Conservation (phyloP, 208 protist species). For the Novymonas esmeraldas region DNA sequence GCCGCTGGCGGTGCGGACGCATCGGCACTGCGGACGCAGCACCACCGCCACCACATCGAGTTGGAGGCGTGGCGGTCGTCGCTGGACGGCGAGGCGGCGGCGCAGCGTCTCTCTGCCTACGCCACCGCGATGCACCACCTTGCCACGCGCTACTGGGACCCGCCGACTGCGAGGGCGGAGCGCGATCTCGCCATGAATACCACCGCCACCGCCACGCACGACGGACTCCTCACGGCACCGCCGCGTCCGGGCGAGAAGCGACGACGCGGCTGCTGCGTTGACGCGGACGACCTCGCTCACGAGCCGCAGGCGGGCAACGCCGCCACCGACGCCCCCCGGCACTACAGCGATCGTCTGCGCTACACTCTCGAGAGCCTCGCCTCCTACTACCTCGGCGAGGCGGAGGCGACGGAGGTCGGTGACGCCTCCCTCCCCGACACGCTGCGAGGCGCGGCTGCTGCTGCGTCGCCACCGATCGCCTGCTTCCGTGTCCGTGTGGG, state of each 20-base stretch:
- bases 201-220: too few species aligned
- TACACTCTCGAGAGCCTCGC: conserved; percentile 34
- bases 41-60: conserved; percentile 20
- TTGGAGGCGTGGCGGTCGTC: conserved; percentile 31
- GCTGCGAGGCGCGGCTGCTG: neutral
- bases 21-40: neutral
- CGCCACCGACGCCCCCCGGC: conserved; percentile 6
- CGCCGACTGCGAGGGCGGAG: neutral
- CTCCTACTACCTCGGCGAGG: conserved; percentile 36
- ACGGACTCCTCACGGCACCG: too few species aligned
- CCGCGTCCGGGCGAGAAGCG: conserved; percentile 11
- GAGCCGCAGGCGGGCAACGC: too few species aligned
- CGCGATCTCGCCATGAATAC: too few species aligned
- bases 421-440: neutral
- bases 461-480: neutral
- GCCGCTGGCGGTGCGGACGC: neutral
- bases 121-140: conserved; percentile 73
- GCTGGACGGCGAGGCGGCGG: conserved; percentile 34
- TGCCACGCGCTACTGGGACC: conserved; percentile 74
- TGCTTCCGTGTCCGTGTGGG: conserved; percentile 5
- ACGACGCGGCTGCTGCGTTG: conserved; percentile 3
- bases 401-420: neutral
- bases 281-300: neutral
- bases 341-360: conserved; percentile 41
- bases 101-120: conserved; percentile 40